A percentile compares a stretch with the other conserved stretches of the same genome.
Conservation (phyloP, 805 yeast species). For the Metschnikowia cubensis region DNA sequence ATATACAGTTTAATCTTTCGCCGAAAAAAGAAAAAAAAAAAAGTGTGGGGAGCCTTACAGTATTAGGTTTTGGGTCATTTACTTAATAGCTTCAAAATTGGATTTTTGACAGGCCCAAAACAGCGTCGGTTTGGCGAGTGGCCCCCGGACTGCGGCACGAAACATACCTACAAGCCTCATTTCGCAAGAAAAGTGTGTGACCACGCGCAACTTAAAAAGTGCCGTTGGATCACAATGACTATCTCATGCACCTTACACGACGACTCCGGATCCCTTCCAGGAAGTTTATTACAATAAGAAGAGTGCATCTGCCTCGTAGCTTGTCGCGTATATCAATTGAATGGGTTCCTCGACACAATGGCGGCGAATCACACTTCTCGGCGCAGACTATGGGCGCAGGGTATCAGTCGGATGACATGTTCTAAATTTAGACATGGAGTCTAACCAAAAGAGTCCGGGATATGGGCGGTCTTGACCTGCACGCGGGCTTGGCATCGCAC, state of each 20-base stretch:
- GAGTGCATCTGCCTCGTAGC: neutral
- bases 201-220: neutral
- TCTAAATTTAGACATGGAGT: no score
- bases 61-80: no score
- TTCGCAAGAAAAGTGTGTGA: neutral
- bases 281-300: neutral
- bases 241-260: neutral
- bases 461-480: neutral
- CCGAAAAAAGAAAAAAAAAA: neutral
- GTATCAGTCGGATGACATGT: no score
- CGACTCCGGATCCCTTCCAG: neutral
- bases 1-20: neutral
- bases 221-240: neutral
- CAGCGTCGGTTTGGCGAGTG: neutral
- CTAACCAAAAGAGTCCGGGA: neutral
- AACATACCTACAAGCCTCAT: neutral
- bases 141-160: neutral
- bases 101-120: neutral
- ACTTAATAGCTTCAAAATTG: neutral
- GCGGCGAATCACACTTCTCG: neutral
- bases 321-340: neutral
- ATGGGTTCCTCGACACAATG: no score
- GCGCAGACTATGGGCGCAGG: no score
- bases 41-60: no score
- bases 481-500: conserved; percentile 4